Base-by-base conservation (phyloP, 768 basidiomycete species). In the Trametes villosa region DNA sequence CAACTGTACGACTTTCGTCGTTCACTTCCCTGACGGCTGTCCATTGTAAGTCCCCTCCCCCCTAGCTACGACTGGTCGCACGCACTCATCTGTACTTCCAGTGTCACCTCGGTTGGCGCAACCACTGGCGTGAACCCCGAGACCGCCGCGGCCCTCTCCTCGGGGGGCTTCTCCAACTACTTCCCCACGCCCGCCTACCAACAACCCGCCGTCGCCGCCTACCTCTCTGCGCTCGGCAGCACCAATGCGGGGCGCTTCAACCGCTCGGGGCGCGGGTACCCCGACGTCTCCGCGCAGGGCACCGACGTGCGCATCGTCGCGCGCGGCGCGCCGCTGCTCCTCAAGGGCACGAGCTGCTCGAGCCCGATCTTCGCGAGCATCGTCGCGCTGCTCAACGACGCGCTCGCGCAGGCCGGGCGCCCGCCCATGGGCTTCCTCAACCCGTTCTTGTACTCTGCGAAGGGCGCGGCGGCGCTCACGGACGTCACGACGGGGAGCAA, bases 241-340 rank as follows among this genome's bases (percentile, higher is more conserved):
- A 67, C 67, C 4, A 66, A 71, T 60, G 29, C 50, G 1, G 76
- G 76, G 22, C 58, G 62, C 40, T 77, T 72, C 64, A 71, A 66
- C 62, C 41, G 34, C 53, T 71, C 56, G 68, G 79, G 79, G 22
- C 80, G 81, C 42, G 79, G 66, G 1, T 83, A 75, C 71, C 83
- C 83, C 33, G 81, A 83, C 69, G 69, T 83, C 42, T 70, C 79
- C 22, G 79, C 82, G 7, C 68, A 72, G 52, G 76, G 74, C n/a
- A 53, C 71, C 27, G 69, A 73, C 59, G 72, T 73, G 52, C 64
- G 66, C 60, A 45, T 41, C 30, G 70, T 75, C 59, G 53, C 67
- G 38, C 29, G 56, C 59, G 47, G 57, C 45, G 61, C 59, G 17
- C 26, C 63, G 38, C 31, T 59, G 13, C 51, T 65, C 30, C 68